Evolutionary conservation across 1,139 yeast species (phyloP).

Genomic region (Nematodospora anomalae): DNA sequence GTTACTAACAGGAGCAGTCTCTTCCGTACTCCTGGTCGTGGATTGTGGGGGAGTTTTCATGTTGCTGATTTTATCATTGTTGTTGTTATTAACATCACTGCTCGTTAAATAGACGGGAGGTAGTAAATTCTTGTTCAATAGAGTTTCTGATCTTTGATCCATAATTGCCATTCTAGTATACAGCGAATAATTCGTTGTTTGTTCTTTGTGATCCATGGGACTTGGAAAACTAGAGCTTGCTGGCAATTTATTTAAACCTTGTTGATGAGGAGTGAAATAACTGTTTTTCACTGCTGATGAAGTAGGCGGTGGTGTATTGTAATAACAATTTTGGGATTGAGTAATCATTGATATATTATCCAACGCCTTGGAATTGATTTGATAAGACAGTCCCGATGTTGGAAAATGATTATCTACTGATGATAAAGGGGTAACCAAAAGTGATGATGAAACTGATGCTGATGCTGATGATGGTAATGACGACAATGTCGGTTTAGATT

Average conservation of each 20-base stretch:
- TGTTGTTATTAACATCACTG: background rate
- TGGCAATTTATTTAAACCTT: slow-evolving; percentile 2
- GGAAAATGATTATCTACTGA: slow-evolving; percentile 17
- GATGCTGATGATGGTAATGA: slow-evolving; percentile 16
- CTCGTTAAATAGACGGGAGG: slow-evolving; percentile 30
- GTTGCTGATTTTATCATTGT: background rate
- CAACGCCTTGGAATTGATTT: slow-evolving; percentile 35
- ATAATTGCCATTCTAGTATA: background rate
- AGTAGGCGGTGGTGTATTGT: slow-evolving; percentile 22
- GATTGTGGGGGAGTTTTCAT: background rate
- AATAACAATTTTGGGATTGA: slow-evolving; percentile 13
- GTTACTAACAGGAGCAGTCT: background rate
- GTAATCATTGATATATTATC: slow-evolving; percentile 31
- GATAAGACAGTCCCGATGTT: slow-evolving; percentile 21
- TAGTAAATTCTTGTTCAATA: slow-evolving; percentile 24
- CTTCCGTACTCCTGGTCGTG: too few species aligned
- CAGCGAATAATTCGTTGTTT: slow-evolving; percentile 2
- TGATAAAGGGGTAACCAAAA: slow-evolving; percentile 25
- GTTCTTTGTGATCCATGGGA: slow-evolving; percentile 8
- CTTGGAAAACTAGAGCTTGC: slow-evolving; percentile 3
- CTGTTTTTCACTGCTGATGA: slow-evolving; percentile 9
- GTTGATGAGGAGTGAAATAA: slow-evolving; percentile 9
- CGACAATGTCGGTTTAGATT: slow-evolving; percentile 11
- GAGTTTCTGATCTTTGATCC: slow-evolving; percentile 4
- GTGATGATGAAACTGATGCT: slow-evolving; percentile 13